A percentile compares a stretch with the other conserved stretches of the same genome.
Conservation (phyloP, 2,329 filamentous ascomycete genomes). For the Diaporthe amygdali region DNA sequence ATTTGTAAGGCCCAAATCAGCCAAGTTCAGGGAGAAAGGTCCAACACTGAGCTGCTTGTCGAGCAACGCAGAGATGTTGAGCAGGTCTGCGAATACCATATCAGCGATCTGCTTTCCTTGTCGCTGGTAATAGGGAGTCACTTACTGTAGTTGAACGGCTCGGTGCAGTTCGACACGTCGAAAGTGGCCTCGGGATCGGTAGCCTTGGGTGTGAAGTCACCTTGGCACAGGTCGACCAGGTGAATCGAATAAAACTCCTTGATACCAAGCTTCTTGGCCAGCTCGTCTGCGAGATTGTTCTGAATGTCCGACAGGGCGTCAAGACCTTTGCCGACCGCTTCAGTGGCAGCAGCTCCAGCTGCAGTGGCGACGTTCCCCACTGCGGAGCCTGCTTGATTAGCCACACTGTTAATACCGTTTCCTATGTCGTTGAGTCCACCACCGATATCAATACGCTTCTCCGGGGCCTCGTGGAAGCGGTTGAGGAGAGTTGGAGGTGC, state of each 20-base stretch:
- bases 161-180: conserved; percentile 33
- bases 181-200: conserved; percentile 29
- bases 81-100: conserved; percentile 11
- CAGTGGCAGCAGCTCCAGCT: conserved; percentile 16
- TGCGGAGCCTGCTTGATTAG: not conserved
- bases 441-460: conserved; percentile 29
- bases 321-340: conserved; percentile 26
- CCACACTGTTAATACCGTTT: not conserved
- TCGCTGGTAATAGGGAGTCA: not conserved
- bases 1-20: conserved; percentile 27
- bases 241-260: conserved; percentile 40
- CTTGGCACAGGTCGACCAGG: conserved; percentile 36
- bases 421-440: conserved; percentile 29
- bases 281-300: conserved; percentile 29
- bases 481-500: conserved; percentile 32
- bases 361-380: conserved; percentile 20
- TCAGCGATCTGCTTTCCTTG: conserved; percentile 1
- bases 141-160: conserved; percentile 26
- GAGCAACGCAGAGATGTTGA: conserved; percentile 28
- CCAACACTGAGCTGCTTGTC: conserved; percentile 28
- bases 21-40: conserved; percentile 26
- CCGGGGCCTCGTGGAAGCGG: conserved; percentile 29
- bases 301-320: conserved; percentile 29
- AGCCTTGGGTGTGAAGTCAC: conserved; percentile 34
- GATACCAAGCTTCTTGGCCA: conserved; percentile 36